These are phyloP conservation scores for Thermothielavioides terrestris DNA, from an alignment of 495 filamentous ascomycete genomes.

Conservation along the genomic window DNA sequence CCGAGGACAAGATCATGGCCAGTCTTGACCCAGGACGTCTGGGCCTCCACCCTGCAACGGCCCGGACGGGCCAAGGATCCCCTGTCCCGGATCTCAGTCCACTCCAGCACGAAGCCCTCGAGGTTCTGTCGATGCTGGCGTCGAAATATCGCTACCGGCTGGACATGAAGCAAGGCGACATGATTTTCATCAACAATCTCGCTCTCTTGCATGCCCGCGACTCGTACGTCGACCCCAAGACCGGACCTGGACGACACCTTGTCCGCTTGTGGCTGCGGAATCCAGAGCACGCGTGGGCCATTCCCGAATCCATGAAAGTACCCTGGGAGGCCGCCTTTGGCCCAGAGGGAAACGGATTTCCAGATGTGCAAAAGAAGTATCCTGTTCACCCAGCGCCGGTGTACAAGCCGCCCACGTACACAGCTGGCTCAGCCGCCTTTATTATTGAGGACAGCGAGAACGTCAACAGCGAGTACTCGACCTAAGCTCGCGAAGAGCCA, in stretches of 20 bases:
- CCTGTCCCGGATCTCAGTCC: conserved; percentile 26
- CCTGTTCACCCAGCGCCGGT: conserved; percentile 28
- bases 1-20: conserved; percentile 27
- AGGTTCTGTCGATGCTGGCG: conserved; percentile 25
- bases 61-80: neutral
- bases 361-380: conserved; percentile 23
- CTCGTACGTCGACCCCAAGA: conserved; percentile 33
- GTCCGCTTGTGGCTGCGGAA: conserved; percentile 46
- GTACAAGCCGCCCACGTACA: conserved; percentile 37
- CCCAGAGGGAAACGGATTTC: conserved; percentile 7
- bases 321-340: conserved; percentile 41
- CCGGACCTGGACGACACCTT: conserved; percentile 34
- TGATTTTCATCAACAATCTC: conserved; percentile 57
- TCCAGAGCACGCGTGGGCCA: conserved; percentile 30
- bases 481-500: neutral
- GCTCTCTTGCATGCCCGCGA: conserved; percentile 50
- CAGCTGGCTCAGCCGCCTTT: conserved; percentile 38
- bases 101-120: conserved; percentile 31
- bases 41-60: conserved; percentile 31
- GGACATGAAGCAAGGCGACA: conserved; percentile 47
- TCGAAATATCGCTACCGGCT: conserved; percentile 30
- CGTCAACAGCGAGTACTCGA: conserved; percentile 10
- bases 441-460: conserved; percentile 30
- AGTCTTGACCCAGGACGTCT: conserved; percentile 38
- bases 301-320: conserved; percentile 32